These are phyloP conservation scores for Metarhizium album DNA, from an alignment of 2,329 filamentous ascomycete genomes.

Conservation along the genomic window DNA sequence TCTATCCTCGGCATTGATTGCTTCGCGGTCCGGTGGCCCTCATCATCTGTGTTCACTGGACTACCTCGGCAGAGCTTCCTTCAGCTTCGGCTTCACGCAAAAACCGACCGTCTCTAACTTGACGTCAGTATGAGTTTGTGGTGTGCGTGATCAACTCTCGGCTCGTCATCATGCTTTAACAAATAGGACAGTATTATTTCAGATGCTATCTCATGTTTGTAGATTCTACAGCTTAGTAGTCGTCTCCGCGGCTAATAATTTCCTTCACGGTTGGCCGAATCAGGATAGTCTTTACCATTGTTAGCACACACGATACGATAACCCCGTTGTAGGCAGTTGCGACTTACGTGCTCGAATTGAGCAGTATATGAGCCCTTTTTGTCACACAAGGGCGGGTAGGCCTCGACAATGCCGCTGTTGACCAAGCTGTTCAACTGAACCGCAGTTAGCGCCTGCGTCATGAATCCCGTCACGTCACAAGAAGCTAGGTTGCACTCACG, in stretches of 20 bases:
- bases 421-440: conserved; percentile 74
- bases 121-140: background rate
- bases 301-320: conserved; percentile 4
- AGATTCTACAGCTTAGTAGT: conserved; percentile 44
- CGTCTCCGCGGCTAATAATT: conserved; percentile 75
- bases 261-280: conserved; percentile 75
- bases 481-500: conserved; percentile 34
- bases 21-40: too few species aligned
- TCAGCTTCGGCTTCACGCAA: background rate
- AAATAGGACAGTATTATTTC: conserved; percentile 18
- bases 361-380: conserved; percentile 92
- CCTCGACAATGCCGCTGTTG: conserved; percentile 71
- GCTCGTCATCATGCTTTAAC: conserved; percentile 2
- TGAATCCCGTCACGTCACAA: conserved; percentile 6
- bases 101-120: background rate
- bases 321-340: background rate
- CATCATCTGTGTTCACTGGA: too few species aligned
- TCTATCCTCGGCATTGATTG: too few species aligned
- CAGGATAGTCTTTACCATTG: conserved; percentile 51
- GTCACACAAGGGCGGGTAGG: conserved; percentile 81
- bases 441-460: background rate
- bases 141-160: background rate
- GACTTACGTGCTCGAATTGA: conserved; percentile 84
- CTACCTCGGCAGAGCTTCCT: background rate
- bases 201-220: conserved; percentile 14